These are phyloP conservation scores for Naematelia aurantialba DNA, from an alignment of 768 basidiomycete genomes.

Conservation along the genomic window DNA sequence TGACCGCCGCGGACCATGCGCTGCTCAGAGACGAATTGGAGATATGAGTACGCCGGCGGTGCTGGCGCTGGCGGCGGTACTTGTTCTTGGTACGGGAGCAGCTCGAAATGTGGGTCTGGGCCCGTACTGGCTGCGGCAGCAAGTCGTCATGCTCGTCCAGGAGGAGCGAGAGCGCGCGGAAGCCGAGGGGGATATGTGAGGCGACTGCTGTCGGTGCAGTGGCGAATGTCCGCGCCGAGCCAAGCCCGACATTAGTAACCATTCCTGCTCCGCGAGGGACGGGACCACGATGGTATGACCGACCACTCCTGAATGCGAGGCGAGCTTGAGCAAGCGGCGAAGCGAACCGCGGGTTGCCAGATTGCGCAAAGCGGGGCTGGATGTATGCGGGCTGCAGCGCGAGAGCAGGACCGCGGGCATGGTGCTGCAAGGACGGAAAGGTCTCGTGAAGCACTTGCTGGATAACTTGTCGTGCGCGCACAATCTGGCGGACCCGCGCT, in stretches of 20 bases:
- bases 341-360: background rate
- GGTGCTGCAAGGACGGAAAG: constrained; percentile 17
- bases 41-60: background rate
- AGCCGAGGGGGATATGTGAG: constrained; percentile 25
- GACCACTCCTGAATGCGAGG: constrained; percentile 6
- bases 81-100: background rate
- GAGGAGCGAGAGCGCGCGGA: constrained; percentile 27
- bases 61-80: background rate
- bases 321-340: background rate
- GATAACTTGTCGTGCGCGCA: constrained; percentile 4
- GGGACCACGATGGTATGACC: background rate
- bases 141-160: constrained; percentile 16
- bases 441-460: constrained; percentile 10
- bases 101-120: constrained; percentile 17
- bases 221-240: constrained; percentile 31
- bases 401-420: background rate
- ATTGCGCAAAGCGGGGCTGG: background rate
- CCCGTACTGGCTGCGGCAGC: constrained; percentile 22
- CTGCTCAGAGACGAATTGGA: background rate
- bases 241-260: constrained; percentile 30
- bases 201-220: constrained; percentile 10
- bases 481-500: background rate
- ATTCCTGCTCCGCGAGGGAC: constrained; percentile 18
- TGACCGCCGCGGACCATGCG: background rate
- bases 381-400: background rate